Evolutionary conservation across 257 asterid genomes (phyloP), one percentile per base, ranked within the genome.

Genomic region (Ophiorrhiza pumila): DNA sequence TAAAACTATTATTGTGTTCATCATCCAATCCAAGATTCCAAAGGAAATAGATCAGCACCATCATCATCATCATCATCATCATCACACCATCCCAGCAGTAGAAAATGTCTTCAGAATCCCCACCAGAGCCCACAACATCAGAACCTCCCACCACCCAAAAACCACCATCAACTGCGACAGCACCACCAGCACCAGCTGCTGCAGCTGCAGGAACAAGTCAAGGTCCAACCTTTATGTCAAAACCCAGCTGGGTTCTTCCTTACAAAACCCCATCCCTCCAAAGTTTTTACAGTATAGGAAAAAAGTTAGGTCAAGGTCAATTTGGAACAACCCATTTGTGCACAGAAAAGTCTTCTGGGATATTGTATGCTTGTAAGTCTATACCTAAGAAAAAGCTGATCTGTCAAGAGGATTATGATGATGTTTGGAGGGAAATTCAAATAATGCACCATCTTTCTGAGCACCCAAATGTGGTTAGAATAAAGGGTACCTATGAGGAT

Each of bases 401-500:
- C 65, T 80, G 83, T 41, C 71, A 59, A 29, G 80, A 79, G 80
- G 83, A 79, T 39, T 79, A 75, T 32, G 83, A 79, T 53, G 83
- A 80, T 56, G 83, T 80, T 25, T 80, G 83, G 83, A 80, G 80
- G 66, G 84, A 80, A 78, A 80, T 80, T 72, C 84, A 80, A 56
- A 80, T 80, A 80, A 76, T 80, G 84, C 84, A 80, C 57, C 84
- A 80, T 63, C 61, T 80, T 27, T 76, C 80, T 22, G 84, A 76
- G 76, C 96, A 90, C 32, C 95, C 89, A 23, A 88, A 90, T 81
- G 96, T 91, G 37, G 97, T 91, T 22, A 78, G 94, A 74, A 86
- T 89, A 23, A 85, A 83, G 85, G 97, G 96, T 12, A 89, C 97
- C 20, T 89, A 86, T 68, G 97, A 91, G 82, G 96, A 91, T 57